These are phyloP conservation scores for Pseudonitzschia delicatissima DNA, from an alignment of 108 stramenopile genomes.

Conservation along the genomic window DNA sequence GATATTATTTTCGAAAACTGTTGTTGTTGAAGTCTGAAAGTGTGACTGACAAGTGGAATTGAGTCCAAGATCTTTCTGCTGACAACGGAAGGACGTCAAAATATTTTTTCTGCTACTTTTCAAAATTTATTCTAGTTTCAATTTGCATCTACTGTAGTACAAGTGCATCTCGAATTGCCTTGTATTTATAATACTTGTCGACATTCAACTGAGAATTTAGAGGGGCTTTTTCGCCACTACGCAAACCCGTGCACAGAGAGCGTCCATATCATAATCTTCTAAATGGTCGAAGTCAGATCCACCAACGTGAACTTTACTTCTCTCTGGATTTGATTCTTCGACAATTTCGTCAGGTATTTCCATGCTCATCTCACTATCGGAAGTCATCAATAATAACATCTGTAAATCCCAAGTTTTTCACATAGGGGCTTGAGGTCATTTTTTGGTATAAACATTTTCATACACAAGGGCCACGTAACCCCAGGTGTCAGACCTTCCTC, in stretches of 20 bases:
- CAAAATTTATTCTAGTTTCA: no score
- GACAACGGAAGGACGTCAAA: no score
- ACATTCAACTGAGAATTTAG: not conserved
- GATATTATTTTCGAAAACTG: no score
- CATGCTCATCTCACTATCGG: slow-evolving; percentile 54
- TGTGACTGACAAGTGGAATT: no score
- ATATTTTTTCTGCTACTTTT: no score
- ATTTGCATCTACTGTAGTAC: no score
- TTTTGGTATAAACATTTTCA: slow-evolving; percentile 66
- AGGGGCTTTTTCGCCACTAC: slow-evolving; percentile 56
- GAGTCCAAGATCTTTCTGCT: no score
- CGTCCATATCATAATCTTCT: slow-evolving; percentile 68
- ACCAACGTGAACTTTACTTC: slow-evolving; percentile 63
- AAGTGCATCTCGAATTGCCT: no score
- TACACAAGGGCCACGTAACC: slow-evolving; percentile 73
- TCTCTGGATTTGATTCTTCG: slow-evolving; percentile 27
- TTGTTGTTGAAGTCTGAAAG: no score
- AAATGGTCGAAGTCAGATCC: slow-evolving; percentile 52
- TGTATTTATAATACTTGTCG: no score
- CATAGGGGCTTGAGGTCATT: slow-evolving; percentile 60
- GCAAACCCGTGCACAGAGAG: slow-evolving; percentile 67
- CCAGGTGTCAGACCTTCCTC: slow-evolving; percentile 47
- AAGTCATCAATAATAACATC: slow-evolving; percentile 57
- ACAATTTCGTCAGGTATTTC: slow-evolving; percentile 51
- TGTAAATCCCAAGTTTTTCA: slow-evolving; percentile 55